Base-by-base conservation (phyloP, 441 rosid genomes). In the Capsella rubella region DNA sequence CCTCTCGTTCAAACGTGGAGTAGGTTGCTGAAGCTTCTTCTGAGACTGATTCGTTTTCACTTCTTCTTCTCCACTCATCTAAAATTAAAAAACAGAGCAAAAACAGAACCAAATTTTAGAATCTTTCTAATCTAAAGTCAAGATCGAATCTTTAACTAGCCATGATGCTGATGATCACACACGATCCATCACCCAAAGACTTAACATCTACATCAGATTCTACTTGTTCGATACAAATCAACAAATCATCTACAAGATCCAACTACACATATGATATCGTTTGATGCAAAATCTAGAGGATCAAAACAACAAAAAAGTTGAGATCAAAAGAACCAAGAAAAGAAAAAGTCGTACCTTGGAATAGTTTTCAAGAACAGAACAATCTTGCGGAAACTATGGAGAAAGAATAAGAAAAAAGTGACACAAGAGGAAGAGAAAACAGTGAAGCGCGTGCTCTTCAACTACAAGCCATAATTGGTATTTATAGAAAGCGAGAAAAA, bases 1-100 rank as follows among this genome's bases (percentile, higher is more conserved):
- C 74, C 84, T 78, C 67, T 81, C 82, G 66, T 81, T 81, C 15
- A 81, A 77, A 28, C 80, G 80, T 39, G 84, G 84, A 52, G 78
- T 2, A 5, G 83, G 70, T 60, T 73, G 9, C 63, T 77, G 64
- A 29, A 51, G 60, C 54, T 21, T 53, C 65, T 52, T 54, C 70
- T 60, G 40, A 45, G 67, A 28, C 15, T 62, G 63, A n/a, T 68
- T 57, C 25, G 57, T 57, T 3, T 74, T 69, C 39, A 40, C 62
- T 68, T 69, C 78, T 54, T 68, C 72, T 45, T 45, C 37, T 13
- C 13, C 67, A 64, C 32, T 79, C 82, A 75, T 79, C 78, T 34
- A 34, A 34, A 21, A 21, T 21, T 77, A 12, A 60, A 7, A 39
- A 58, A 58, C 80, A 77, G 46, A 69, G 29, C 59, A 54, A 69